Base-by-base conservation (phyloP, 2,329 filamentous ascomycete species). In the Fusarium fujikuroi region DNA sequence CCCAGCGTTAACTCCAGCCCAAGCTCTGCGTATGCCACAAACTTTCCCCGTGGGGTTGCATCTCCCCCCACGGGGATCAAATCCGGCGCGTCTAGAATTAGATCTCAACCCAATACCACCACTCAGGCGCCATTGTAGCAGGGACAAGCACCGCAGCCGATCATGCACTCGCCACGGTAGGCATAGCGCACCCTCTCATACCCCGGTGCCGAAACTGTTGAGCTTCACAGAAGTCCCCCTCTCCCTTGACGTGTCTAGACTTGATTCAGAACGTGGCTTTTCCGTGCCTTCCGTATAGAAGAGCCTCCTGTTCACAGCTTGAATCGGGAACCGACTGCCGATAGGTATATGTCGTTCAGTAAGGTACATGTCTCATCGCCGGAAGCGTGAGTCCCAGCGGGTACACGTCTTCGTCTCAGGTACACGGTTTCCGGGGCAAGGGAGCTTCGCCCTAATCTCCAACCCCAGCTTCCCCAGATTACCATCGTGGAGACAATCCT, bases 381-480 rank as follows among this genome's bases (percentile, higher is more conserved):
- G 30, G 9, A 19, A 8, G 23, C 6, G 12, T 10, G 30, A 23
- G 23, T 50, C n/a, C 11, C 16, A 34, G 5, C 16, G n/a, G 8
- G 30, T 52, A 34, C 16, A 28, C 8, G 8, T 9, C 23, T 19
- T 46, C 2, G 12, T 16, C 15, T 11, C 23, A 12, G 40, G 42
- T 58, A 36, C 32, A 58, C 14, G 23, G 16, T 21, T 11, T 15
- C 40, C 54, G 54, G 54, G 25, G 54, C 30, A 58, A 50, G 30
- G 54, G 54, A 49, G 30, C 40, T 49, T 50, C 25, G 23, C 25
- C 30, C 19, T 36, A 47, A 36, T 49, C 32, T 58, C 43, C 40
- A 36, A 58, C 30, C 54, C 54, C 32, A 49, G 54, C 40, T 58
- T 49, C 54, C 40, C 54, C 54, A 37, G 54, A 58, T 58, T 49